Evolutionary conservation across 2,329 filamentous ascomycete species (phyloP).

Genomic region (Penicillium sp.): DNA sequence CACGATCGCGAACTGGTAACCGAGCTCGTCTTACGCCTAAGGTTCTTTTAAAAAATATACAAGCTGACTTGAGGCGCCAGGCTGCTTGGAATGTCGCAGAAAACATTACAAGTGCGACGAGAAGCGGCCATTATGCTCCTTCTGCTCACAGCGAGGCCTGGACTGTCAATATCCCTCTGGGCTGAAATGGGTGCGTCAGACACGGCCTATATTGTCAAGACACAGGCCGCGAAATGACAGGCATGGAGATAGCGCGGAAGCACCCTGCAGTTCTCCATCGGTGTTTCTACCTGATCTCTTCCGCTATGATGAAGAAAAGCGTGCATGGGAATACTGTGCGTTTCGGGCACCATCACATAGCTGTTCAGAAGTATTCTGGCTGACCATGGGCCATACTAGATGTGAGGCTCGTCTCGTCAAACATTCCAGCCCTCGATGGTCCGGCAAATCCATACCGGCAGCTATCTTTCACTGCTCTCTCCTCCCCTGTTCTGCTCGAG

Average conservation of each 20-base stretch:
- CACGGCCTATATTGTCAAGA: constrained; percentile 16
- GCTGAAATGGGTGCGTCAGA: constrained; percentile 23
- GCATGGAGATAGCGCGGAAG: background rate
- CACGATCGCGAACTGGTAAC: constrained; percentile 25
- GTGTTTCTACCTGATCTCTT: constrained; percentile 12
- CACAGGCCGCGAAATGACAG: constrained; percentile 18
- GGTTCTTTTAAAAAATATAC: background rate
- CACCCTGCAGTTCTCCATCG: constrained; percentile 4
- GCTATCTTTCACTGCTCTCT: constrained; percentile 24
- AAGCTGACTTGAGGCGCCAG: constrained; percentile 11
- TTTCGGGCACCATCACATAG: background rate
- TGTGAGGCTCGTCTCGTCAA: constrained; percentile 27
- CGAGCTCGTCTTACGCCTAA: background rate
- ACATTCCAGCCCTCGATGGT: constrained; percentile 26
- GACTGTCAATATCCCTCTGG: constrained; percentile 22
- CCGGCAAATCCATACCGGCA: constrained; percentile 28
- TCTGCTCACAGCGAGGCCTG: constrained; percentile 12
- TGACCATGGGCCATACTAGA: constrained; percentile 13
- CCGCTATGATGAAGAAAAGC: constrained; percentile 20
- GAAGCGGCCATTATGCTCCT: constrained; percentile 17
- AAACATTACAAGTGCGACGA: constrained; percentile 29
- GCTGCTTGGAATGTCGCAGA: constrained; percentile 25
- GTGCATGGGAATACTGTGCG: constrained; percentile 29
- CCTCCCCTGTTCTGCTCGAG: constrained; percentile 25
- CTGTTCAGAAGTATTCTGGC: background rate